Percentiles rank a stretch among this genome's conserved stretches.
Conservation (phyloP, 306 rosid species). For the apple (Malus domestica) region ASM211411v1 NC_041803.1:1409001-1409500, state of each 20-base stretch:
- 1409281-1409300: not conserved
- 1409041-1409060: conserved; percentile 16
- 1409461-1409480: not conserved
- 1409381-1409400: not conserved
- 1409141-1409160: not conserved
- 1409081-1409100: conserved; percentile 29
- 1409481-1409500: not conserved
- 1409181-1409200: not conserved
- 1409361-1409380: not conserved
- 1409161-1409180: not conserved
- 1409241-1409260: not conserved
- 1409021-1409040: conserved; percentile 18
- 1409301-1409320: not conserved
- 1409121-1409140: conserved; percentile 1
- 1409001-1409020: conserved; percentile 8
- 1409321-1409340: not conserved
- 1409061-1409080: conserved; percentile 27
- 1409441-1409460: not conserved
- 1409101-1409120: not conserved
- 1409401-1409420: not conserved
- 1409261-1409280: not conserved
- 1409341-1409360: not conserved
- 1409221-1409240: not conserved
- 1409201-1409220: not conserved
- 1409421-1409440: not conserved